phyloP scores from a whole-genome alignment of 208 protist genomes.

The Naegleria lovaniensis region DNA sequence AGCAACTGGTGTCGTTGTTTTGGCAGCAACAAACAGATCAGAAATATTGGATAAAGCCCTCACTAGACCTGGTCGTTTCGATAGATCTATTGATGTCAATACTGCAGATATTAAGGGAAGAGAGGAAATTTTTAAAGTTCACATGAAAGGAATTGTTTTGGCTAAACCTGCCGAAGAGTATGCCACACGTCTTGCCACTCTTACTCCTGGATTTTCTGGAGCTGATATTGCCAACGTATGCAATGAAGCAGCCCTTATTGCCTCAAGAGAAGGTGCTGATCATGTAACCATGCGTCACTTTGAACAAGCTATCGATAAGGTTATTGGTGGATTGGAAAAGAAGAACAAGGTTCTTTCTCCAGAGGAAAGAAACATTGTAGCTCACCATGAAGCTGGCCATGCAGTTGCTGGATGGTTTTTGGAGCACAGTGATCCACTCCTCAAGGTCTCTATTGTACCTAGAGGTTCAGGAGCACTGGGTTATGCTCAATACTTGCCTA shows the following conservation, averaged over 20 bases:
- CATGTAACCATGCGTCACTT: slow-evolving; percentile 72
- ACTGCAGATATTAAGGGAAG: neutral
- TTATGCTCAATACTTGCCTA: slow-evolving; percentile 94
- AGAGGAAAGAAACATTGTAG: slow-evolving; percentile 84
- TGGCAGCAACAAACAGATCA: slow-evolving; percentile 90
- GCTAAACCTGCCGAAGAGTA: slow-evolving; percentile 54
- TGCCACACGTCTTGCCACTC: slow-evolving; percentile 45
- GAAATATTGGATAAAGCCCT: slow-evolving; percentile 82
- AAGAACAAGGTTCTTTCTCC: slow-evolving; percentile 65
- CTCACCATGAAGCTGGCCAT: slow-evolving; percentile 97
- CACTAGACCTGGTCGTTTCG: slow-evolving; percentile 91
- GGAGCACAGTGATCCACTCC: slow-evolving; percentile 85
- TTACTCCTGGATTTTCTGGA: slow-evolving; percentile 89
- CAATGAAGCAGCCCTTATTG: slow-evolving; percentile 81
- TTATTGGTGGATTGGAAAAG: slow-evolving; percentile 89
- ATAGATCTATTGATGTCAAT: slow-evolving; percentile 51
- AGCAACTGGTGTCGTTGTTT: slow-evolving; percentile 74
- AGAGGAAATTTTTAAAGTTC: slow-evolving; percentile 23
- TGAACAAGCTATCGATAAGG: slow-evolving; percentile 85
- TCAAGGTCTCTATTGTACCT: slow-evolving; percentile 96
- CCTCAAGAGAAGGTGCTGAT: slow-evolving; percentile 62
- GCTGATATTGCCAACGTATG: slow-evolving; percentile 94
- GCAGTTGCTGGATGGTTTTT: slow-evolving; percentile 93
- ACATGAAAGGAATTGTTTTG: slow-evolving; percentile 17
- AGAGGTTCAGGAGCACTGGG: slow-evolving; percentile 83